These are phyloP conservation scores for Fusarium graminum DNA, from an alignment of 2,329 filamentous ascomycete genomes.

Conservation along the genomic window DNA sequence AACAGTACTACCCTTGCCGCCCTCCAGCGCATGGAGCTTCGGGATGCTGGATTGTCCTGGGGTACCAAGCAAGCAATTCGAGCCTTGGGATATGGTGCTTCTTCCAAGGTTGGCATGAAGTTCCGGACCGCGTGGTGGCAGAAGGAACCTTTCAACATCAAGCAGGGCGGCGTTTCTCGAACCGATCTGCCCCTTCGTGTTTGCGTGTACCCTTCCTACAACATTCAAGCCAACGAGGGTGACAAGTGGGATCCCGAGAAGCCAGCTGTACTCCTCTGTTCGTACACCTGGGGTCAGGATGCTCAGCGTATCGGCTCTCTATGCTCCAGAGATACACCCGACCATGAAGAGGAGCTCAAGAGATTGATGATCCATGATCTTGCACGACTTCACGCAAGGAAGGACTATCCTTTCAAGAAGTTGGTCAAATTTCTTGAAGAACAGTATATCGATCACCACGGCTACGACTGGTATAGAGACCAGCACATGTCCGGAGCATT, in stretches of 20 bases:
- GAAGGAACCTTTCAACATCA: conserved; percentile 4
- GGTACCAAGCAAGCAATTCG: conserved; percentile 24
- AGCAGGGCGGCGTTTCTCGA: conserved; percentile 2
- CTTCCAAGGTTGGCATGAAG: conserved; percentile 21
- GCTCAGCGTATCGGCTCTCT: conserved; percentile 17
- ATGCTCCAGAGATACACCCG: not conserved
- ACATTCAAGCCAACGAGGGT: conserved; percentile 1
- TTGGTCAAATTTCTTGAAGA: not conserved
- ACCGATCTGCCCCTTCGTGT: conserved; percentile 4
- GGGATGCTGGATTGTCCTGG: not conserved
- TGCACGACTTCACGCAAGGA: not conserved
- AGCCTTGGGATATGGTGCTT: conserved; percentile 13
- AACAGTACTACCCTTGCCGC: conserved; percentile 14
- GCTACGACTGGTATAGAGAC: conserved; percentile 42
- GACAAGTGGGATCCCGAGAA: not conserved
- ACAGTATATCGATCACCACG: conserved; percentile 34
- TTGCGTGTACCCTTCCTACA: conserved; percentile 25
- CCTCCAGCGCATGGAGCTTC: not conserved
- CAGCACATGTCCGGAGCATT: conserved; percentile 44
- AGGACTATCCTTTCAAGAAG: not conserved
- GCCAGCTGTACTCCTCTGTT: conserved; percentile 16
- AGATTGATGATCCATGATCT: not conserved
- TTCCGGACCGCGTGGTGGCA: conserved; percentile 23
- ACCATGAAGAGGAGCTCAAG: not conserved
- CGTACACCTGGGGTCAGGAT: conserved; percentile 24